Conservation (phyloP, 2,329 filamentous ascomycete species). For the Claviceps quebecensis region DNA sequence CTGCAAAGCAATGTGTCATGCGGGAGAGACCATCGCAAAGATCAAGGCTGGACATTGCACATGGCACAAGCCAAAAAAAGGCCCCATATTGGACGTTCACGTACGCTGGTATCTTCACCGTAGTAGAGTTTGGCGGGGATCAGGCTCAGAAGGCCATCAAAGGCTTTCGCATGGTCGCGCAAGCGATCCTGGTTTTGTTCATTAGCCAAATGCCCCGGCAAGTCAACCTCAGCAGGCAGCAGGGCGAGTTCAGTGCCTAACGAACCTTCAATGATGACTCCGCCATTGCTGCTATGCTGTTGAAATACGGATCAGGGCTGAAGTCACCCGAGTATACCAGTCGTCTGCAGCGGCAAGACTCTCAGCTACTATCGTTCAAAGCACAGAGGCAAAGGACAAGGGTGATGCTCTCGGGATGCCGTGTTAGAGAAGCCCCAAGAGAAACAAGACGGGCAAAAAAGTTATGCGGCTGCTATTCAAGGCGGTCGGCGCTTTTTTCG, state of each 20-base stretch:
- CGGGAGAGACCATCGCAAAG: background rate
- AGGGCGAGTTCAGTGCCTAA: constrained; percentile 17
- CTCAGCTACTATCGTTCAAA: background rate
- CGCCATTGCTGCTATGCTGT: constrained; percentile 20
- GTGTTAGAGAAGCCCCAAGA: background rate
- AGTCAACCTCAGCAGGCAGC: constrained; percentile 8
- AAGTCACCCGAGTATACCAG: background rate
- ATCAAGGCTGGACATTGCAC: background rate
- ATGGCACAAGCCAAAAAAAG: background rate
- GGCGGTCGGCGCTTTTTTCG: constrained; percentile 8
- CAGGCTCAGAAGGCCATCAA: constrained; percentile 73
- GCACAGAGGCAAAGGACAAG: background rate
- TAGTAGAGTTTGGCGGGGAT: constrained; percentile 89
- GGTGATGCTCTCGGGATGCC: background rate
- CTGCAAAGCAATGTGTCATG: background rate
- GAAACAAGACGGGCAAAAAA: background rate
- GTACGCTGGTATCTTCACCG: constrained; percentile 68
- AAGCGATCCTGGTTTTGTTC: constrained; percentile 34
- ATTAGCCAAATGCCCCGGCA: constrained; percentile 6
- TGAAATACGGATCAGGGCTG: background rate
- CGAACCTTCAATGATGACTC: constrained; percentile 34
- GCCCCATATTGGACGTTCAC: constrained; percentile 21
- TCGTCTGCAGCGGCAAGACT: background rate
- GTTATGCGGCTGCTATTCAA: constrained; percentile 1
- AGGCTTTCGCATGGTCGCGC: constrained; percentile 53